A percentile compares a stretch with the other conserved stretches of the same genome.
Evolutionary conservation across 2,329 filamentous ascomycete species (phyloP).

Genomic region (Aspergillus carbonarius): DNA sequence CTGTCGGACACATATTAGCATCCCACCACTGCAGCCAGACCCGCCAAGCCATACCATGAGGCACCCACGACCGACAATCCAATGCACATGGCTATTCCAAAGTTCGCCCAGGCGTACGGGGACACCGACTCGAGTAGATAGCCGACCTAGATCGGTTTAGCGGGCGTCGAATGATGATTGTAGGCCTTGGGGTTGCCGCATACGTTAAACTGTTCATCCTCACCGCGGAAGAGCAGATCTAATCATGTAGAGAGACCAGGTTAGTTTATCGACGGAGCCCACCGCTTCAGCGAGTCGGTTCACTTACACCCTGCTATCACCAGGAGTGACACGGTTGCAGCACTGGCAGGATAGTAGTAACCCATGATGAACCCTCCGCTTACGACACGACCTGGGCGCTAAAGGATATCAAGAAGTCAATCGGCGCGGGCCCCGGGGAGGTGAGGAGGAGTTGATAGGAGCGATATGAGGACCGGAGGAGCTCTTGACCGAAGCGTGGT

Average conservation of each 20-base stretch:
- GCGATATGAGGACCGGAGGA: constrained; percentile 12
- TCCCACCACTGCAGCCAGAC: background rate
- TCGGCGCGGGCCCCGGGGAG: constrained; percentile 19
- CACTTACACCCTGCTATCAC: constrained; percentile 77
- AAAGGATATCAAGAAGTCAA: constrained; percentile 20
- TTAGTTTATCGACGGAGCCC: constrained; percentile 18
- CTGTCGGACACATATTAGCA: constrained; percentile 49
- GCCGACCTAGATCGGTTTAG: constrained; percentile 64
- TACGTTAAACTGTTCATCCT: constrained; percentile 94
- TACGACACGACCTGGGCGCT: constrained; percentile 12
- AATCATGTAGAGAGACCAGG: constrained; percentile 15
- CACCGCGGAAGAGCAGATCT: constrained; percentile 99
- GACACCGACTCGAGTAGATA: constrained; percentile 92
- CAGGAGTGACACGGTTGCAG: constrained; percentile 65
- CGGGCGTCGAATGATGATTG: constrained; percentile 11
- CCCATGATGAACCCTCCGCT: constrained; percentile 57
- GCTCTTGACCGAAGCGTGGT: constrained; percentile 13
- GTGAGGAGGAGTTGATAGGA: constrained; percentile 11
- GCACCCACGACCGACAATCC: constrained; percentile 94
- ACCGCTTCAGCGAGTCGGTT: constrained; percentile 7
- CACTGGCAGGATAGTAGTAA: constrained; percentile 69
- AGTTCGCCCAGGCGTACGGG: constrained; percentile 86
- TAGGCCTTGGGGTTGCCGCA: constrained; percentile 26
- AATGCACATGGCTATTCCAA: constrained; percentile 92
- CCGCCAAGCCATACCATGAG: constrained; percentile 68